A percentile compares a stretch with the other conserved stretches of the same genome.
Evolutionary conservation across 78 protist genomes (phyloP).

Genomic region (Dictyostelium discoideum): dicty_2.7 NC_007089.4:1858001-1858500

Average conservation of each 20-base stretch:
- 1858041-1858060: slow-evolving; percentile 38
- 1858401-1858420: not conserved
- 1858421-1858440: not conserved
- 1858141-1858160: slow-evolving; percentile 69
- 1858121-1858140: slow-evolving; percentile 48
- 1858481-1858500: not conserved
- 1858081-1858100: slow-evolving; percentile 76
- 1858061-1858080: slow-evolving; percentile 26
- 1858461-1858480: not conserved
- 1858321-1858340: not conserved
- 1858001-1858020: slow-evolving; percentile 35
- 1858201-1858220: slow-evolving; percentile 78
- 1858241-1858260: slow-evolving; percentile 75
- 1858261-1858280: slow-evolving; percentile 38
- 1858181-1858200: slow-evolving; percentile 80
- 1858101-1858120: slow-evolving; percentile 60
- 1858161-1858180: slow-evolving; percentile 77
- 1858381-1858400: not conserved
- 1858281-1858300: not conserved
- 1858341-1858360: not conserved
- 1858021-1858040: slow-evolving; percentile 66
- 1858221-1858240: slow-evolving; percentile 73
- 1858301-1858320: not conserved
- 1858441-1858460: not conserved
- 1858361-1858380: not conserved